Evolutionary conservation across 2,329 filamentous ascomycete species (phyloP), one percentile per base, ranked within the genome.

Genomic region (Cyclaneusma minus): DNA sequence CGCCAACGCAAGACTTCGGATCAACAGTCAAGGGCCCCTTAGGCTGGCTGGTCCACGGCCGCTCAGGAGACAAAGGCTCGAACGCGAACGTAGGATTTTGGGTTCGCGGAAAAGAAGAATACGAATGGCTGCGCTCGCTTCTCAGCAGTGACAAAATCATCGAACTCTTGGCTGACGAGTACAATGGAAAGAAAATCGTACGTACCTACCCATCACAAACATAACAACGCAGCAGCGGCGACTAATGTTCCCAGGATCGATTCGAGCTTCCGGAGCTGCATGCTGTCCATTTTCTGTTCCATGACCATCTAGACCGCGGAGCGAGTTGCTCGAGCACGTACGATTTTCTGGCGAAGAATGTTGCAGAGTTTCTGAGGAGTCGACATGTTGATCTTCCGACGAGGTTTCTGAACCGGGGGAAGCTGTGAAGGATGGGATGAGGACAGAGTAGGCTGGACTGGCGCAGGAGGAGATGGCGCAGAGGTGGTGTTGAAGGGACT

Each of bases 41-140:
- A 2, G 35, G 37, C 9, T 21, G 33, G 10, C 20, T 36, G n/a
- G 37, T 29, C 8, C 27, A 33, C n/a, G 37, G 25, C 4, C 25
- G 35, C 7, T 36, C 48, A 0, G 51, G 51, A 4, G 52, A 55
- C 26, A 55, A 55, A 30, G 49, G 42, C 1, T 40, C 44, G 0
- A 44, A 55, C 33, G 38, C 40, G 10, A 55, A 55, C 28, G 43
- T 51, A 11, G 52, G 52, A 5, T 44, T 55, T 34, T 62, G 53
- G 33, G 53, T 57, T 5, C 49, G 44, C 0, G 33, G 43, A 24
- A 29, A 36, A 2, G 47, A 52, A 16, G 52, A 54, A 31, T 59
- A 45, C 33, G 42, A 51, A 4, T 55, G 51, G 52, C 30, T 55
- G 5, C 43, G 49, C 8, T 30, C 29, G 11, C 32, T 43, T 23